These are phyloP conservation scores for Meyerozyma elateridarum DNA, from an alignment of 1,139 yeast species.

Conservation along the genomic window DNA sequence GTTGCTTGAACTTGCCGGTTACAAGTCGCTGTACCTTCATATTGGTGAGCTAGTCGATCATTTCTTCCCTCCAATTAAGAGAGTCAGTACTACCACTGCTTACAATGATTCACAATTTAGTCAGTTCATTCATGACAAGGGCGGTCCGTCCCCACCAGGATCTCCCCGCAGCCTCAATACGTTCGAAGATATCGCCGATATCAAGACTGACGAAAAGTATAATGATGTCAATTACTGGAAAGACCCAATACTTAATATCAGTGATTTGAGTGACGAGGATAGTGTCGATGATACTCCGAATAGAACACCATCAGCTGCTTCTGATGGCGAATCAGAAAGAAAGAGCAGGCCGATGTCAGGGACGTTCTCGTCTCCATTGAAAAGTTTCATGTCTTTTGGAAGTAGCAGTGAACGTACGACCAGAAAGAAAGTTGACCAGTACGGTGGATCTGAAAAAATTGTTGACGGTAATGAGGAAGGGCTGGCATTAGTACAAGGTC, in stretches of 20 bases:
- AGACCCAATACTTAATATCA: slow-evolving; percentile 65
- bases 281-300: slow-evolving; percentile 15
- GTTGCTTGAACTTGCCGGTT: slow-evolving; percentile 88
- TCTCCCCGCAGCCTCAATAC: slow-evolving; percentile 11
- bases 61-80: slow-evolving; percentile 84
- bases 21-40: slow-evolving; percentile 78
- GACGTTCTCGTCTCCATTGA: slow-evolving; percentile 41
- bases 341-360: slow-evolving; percentile 32
- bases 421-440: slow-evolving; percentile 10
- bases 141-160: slow-evolving; percentile 8
- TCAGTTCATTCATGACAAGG: slow-evolving; percentile 23
- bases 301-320: slow-evolving; percentile 13
- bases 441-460: slow-evolving; percentile 8
- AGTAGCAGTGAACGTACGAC: slow-evolving; percentile 13
- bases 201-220: slow-evolving; percentile 52
- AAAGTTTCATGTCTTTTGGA: slow-evolving; percentile 39
- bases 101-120: slow-evolving; percentile 34
- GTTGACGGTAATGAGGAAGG: neutral
- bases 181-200: slow-evolving; percentile 17
- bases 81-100: slow-evolving; percentile 30
- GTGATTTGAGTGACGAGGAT: slow-evolving; percentile 46
- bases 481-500: neutral
- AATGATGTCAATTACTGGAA: slow-evolving; percentile 93
- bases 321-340: neutral
- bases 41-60: slow-evolving; percentile 96